phyloP scores from a whole-genome alignment of 2,329 filamentous ascomycete species.

The Myotisia sp. region DNA sequence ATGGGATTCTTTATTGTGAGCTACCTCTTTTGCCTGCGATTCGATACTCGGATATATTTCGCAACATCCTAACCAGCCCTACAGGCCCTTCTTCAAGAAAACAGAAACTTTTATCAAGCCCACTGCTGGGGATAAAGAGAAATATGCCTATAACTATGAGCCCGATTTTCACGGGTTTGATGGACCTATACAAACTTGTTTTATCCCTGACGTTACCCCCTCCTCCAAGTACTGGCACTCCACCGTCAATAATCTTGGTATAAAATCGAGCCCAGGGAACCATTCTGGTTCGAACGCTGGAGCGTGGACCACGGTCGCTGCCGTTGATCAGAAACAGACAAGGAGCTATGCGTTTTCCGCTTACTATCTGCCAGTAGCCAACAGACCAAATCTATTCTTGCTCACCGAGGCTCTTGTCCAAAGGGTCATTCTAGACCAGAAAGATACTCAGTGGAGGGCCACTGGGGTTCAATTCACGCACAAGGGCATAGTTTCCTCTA shows the following conservation, averaged over 20 bases:
- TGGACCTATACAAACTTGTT: conserved; percentile 39
- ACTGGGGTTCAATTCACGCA: conserved; percentile 33
- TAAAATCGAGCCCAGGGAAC: conserved; percentile 25
- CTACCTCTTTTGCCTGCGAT: conserved; percentile 42
- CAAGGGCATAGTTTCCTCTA: conserved; percentile 11
- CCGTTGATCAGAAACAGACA: conserved; percentile 17
- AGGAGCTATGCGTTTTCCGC: conserved; percentile 31
- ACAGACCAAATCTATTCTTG: conserved; percentile 43
- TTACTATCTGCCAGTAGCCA: conserved; percentile 38
- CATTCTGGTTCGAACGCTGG: conserved; percentile 30
- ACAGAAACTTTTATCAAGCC: no score
- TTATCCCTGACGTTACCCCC: conserved; percentile 40
- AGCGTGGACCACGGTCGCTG: conserved; percentile 22
- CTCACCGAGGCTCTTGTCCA: conserved; percentile 38
- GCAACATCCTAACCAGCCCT: conserved; percentile 30
- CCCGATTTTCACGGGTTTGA: conserved; percentile 40
- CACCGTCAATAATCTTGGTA: conserved; percentile 25
- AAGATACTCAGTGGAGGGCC: conserved; percentile 29
- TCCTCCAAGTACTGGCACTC: conserved; percentile 46
- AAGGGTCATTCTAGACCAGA: conserved; percentile 39
- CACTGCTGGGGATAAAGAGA: conserved; percentile 1
- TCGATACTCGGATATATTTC: conserved; percentile 31
- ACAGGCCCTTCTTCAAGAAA: conserved; percentile 38
- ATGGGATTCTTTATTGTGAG: conserved; percentile 40
- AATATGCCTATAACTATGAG: background rate